Evolutionary conservation across 768 basidiomycete species (phyloP).

Genomic region (Termitomyces sp.): DNA sequence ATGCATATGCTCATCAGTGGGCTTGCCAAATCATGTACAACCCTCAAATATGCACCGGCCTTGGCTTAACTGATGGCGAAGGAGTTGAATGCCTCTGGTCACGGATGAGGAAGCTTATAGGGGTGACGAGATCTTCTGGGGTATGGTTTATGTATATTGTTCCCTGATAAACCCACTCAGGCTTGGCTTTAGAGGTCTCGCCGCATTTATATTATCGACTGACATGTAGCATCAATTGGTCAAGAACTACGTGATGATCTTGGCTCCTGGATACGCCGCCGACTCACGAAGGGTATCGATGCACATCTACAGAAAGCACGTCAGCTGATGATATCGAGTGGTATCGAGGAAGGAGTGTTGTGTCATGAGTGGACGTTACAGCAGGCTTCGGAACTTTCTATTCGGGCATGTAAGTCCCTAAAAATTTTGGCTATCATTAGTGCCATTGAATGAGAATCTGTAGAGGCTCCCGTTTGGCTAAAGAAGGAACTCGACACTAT

Average conservation of each 20-base stretch:
- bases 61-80: constrained; percentile 24
- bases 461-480: constrained; percentile 20
- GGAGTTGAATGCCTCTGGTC: constrained; percentile 34
- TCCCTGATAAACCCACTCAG: not conserved
- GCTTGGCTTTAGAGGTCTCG: constrained; percentile 13
- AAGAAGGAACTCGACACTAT: not conserved
- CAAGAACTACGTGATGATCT: constrained; percentile 23
- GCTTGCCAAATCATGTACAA: constrained; percentile 25
- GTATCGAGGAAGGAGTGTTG: constrained; percentile 16
- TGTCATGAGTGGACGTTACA: constrained; percentile 31
- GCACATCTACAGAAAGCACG: constrained; percentile 11
- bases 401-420: constrained; percentile 26
- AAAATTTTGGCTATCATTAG: not conserved
- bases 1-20: constrained; percentile 31
- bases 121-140: constrained; percentile 24
- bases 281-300: constrained; percentile 13
- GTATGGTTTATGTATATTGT: constrained; percentile 20
- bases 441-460: no score
- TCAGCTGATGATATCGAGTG: constrained; percentile 15
- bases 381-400: constrained; percentile 23
- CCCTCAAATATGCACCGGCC: constrained; percentile 20
- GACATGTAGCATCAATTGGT: constrained; percentile 23
- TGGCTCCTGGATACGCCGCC: constrained; percentile 27
- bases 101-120: constrained; percentile 28
- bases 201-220: constrained; percentile 31